Conservation (phyloP, 225 moss, liverwort and hornwort genomes). For the Antitrichia curtipendula region DNA sequence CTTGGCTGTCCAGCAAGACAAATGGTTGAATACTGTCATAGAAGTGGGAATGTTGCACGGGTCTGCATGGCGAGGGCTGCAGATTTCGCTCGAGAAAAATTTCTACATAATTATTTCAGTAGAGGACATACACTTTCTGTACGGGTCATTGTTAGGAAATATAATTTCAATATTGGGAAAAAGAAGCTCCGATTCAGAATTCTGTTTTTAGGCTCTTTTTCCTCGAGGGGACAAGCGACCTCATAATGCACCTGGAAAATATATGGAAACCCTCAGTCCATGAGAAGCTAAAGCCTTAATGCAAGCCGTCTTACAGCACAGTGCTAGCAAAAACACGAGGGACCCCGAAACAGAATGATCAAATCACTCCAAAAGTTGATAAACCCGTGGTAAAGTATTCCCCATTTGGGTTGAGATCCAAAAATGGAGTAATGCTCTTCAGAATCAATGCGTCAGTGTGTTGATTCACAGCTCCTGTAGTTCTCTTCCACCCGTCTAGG, state of each 20-base stretch:
- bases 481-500: not conserved
- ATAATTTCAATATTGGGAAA: not conserved
- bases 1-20: not conserved
- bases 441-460: not conserved
- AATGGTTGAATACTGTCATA: not conserved
- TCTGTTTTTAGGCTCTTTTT: not conserved
- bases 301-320: not conserved
- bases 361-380: not conserved
- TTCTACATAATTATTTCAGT: not conserved
- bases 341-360: not conserved
- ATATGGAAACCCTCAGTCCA: not conserved
- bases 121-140: too few relatives aligned
- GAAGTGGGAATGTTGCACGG: not conserved
- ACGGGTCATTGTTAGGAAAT: not conserved
- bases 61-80: not conserved
- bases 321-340: not conserved
- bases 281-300: not conserved
- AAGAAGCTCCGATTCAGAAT: not conserved
- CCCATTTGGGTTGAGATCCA: not conserved
- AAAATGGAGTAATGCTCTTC: not conserved
- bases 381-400: not conserved
- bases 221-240: not conserved
- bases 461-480: not conserved
- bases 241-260: not conserved
- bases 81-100: not conserved